phyloP scores from a whole-genome alignment of 768 basidiomycete species.

The Russula virescens region DNA sequence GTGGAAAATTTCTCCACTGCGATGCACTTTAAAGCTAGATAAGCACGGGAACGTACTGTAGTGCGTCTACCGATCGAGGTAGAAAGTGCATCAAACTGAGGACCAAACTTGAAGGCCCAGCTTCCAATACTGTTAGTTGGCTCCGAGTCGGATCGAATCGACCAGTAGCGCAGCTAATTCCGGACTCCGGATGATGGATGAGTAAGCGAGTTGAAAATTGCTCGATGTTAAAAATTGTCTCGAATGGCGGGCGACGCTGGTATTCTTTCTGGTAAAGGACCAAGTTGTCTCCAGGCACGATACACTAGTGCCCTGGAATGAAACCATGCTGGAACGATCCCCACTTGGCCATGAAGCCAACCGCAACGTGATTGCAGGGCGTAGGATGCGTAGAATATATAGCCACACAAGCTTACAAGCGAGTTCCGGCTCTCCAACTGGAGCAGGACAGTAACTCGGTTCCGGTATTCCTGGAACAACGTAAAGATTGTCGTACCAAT shows the following conservation, averaged over 20 bases:
- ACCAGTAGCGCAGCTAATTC: constrained; percentile 44
- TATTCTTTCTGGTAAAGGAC: no score
- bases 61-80: neutral
- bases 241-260: no score
- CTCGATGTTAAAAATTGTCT: no score
- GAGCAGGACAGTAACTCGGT: neutral
- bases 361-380: neutral
- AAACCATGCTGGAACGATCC: neutral
- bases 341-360: neutral
- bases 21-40: neutral
- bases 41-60: neutral
- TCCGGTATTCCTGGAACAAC: neutral
- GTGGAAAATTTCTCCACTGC: neutral
- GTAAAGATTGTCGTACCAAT: neutral
- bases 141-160: neutral
- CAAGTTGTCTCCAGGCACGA: no score
- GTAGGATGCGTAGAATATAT: neutral
- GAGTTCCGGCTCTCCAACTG: neutral
- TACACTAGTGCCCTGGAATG: no score
- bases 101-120: neutral
- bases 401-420: neutral
- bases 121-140: constrained; percentile 30
- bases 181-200: neutral
- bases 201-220: constrained; percentile 26
- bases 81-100: neutral